These are phyloP conservation scores for Solanum dulcamara DNA, from an alignment of 257 asterid genomes.

Conservation along the genomic window DNA sequence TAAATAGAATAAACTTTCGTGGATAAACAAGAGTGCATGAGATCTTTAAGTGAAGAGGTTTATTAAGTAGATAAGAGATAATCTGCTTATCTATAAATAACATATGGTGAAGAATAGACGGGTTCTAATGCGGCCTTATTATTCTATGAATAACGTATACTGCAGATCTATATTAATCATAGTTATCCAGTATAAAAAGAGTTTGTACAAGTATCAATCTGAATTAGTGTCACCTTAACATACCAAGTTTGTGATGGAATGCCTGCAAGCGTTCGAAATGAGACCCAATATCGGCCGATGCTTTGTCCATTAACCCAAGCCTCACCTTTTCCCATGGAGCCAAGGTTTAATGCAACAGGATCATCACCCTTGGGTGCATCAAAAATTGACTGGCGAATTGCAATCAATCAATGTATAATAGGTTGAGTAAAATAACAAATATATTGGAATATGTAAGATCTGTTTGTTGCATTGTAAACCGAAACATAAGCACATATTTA, in stretches of 20 bases:
- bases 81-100: background rate
- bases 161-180: background rate
- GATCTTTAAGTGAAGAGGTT: background rate
- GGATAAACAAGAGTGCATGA: background rate
- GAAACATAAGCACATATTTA: background rate
- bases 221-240: background rate
- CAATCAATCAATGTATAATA: background rate
- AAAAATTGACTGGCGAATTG: constrained; percentile 31
- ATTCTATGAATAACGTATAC: background rate
- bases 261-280: constrained; percentile 45
- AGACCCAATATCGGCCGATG: constrained; percentile 82
- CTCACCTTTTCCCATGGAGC: constrained; percentile 88
- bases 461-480: background rate
- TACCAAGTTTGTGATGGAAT: constrained; percentile 76
- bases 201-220: background rate
- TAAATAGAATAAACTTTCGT: background rate
- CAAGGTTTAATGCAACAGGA: constrained; percentile 69
- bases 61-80: background rate
- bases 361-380: constrained; percentile 58
- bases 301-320: constrained; percentile 76
- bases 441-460: background rate
- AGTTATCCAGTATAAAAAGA: background rate
- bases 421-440: background rate
- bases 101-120: background rate
- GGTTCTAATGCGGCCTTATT: background rate